These are phyloP conservation scores for Cytospora piceae DNA, from an alignment of 2,329 filamentous ascomycete genomes.

Conservation along the genomic window DNA sequence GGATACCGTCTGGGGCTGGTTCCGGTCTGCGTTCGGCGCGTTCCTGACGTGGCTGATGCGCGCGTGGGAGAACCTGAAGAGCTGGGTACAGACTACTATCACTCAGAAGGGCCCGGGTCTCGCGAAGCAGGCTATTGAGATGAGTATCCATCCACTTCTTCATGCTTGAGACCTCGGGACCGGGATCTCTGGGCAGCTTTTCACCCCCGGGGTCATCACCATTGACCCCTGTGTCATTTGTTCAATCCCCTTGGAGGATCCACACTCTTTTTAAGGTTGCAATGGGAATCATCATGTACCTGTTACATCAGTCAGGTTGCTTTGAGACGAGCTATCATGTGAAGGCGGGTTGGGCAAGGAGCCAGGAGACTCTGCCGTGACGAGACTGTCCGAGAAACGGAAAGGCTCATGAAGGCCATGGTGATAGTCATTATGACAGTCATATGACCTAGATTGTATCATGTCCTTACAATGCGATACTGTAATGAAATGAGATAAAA, in stretches of 20 bases:
- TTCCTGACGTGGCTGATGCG: conserved; percentile 19
- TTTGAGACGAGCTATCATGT: neutral
- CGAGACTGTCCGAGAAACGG: neutral
- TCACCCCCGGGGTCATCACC: too few species aligned
- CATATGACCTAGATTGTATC: neutral
- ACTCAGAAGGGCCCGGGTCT: conserved; percentile 1
- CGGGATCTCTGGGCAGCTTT: too few species aligned
- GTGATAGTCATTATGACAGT: neutral
- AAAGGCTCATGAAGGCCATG: neutral
- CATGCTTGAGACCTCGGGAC: neutral
- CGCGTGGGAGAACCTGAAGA: conserved; percentile 30
- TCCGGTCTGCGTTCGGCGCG: conserved; percentile 24
- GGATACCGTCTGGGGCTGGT: conserved; percentile 29
- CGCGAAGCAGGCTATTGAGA: conserved; percentile 14
- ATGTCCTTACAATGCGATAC: neutral
- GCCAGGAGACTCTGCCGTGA: neutral
- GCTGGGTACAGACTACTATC: conserved; percentile 17
- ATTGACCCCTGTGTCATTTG: neutral
- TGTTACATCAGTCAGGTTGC: neutral
- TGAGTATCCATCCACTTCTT: conserved; percentile 8
- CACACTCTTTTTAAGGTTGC: neutral
- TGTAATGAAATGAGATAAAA: neutral
- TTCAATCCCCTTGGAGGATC: neutral
- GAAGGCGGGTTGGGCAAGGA: neutral
- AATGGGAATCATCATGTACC: neutral